Base-by-base conservation (phyloP, 164 flowering plant species). In the Magnolia changhungtana region DNA sequence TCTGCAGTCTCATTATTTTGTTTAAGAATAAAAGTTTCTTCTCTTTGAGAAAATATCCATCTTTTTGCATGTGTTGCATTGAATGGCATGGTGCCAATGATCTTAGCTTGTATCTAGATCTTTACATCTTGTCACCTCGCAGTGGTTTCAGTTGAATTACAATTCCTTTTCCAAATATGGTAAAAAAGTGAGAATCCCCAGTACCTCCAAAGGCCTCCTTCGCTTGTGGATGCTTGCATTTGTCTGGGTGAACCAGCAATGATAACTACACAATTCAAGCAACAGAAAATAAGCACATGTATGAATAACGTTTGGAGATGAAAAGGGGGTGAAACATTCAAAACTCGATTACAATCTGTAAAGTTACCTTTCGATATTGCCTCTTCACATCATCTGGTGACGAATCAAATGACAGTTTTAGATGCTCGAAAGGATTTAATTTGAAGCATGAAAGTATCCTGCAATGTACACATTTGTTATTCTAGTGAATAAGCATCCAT, bases 381-480 rank as follows among this genome's bases (percentile, higher is more conserved):
- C 78, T 91, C 82, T 92, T 96, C 78, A 91, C 91, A 29, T 89
- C 99, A 23, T 92, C 98, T 18, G 77, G 75, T 14, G 95, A 75
- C 58, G 98, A 85, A 82, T 85, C 88, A 79, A 93, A 94, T 58
- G 96, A 85, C 51, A 96, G 81, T 76, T 93, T 94, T 45, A 96
- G 91, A 83, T 85, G 87, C 84, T 96, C 98, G 86, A 89, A 94
- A 29, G 99, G 87, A 74, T 96, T 96, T 75, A 96, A 76, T 84
- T 96, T 96, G 93, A 96, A 96, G 85, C 99, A 93, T n/a, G 95
- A 85, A 63, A 96, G 95, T 74, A 94, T 94, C 93, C 99, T 96
- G 83, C 79, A 81, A 58, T 61, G 8, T 61, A 59, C 52, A 50
- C 19, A 65, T 16, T 45, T 2, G 19, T n/a, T 49, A 65, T 50